A percentile compares a stretch with the other conserved stretches of the same genome.
Conservation (phyloP, 1,284 basidiomycete species). For the Flammula alnicola region DNA sequence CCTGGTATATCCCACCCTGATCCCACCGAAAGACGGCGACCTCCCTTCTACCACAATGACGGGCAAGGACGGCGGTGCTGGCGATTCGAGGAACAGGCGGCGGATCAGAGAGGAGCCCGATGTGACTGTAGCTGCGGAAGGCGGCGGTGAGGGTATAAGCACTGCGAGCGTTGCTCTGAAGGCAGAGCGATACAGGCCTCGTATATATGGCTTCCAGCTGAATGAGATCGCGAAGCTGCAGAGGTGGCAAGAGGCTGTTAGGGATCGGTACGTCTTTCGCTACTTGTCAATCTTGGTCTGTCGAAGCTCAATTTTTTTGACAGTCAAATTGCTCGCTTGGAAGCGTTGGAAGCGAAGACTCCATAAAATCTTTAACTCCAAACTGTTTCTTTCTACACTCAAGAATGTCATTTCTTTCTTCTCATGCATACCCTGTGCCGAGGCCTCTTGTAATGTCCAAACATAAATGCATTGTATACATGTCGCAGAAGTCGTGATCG, state of each 20-base stretch:
- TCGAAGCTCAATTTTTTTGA: constrained; percentile 5
- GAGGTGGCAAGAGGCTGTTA: constrained; percentile 89
- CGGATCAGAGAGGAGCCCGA: constrained; percentile 55
- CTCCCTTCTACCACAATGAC: constrained; percentile 3
- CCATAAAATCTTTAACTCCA: too few relatives aligned
- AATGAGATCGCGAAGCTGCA: constrained; percentile 92
- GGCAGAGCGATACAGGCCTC: constrained; percentile 87
- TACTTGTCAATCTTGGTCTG: background rate
- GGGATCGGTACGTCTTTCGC: constrained; percentile 68
- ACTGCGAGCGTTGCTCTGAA: constrained; percentile 84
- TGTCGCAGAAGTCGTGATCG: constrained; percentile 2
- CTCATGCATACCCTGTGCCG: too few relatives aligned
- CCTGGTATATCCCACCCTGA: constrained; percentile 91
- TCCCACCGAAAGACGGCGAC: constrained; percentile 78
- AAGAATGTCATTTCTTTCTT: background rate
- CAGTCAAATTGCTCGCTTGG: constrained; percentile 53
- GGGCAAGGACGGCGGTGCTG: constrained; percentile 47
- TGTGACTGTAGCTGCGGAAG: constrained; percentile 57
- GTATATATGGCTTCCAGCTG: constrained; percentile 94
- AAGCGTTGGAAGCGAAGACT: constrained; percentile 43
- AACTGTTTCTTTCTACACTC: background rate
- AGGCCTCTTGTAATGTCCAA: too few relatives aligned
- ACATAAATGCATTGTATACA: background rate
- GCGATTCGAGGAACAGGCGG: constrained; percentile 43
- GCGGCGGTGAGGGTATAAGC: constrained; percentile 64